Evolutionary conservation across 2,329 filamentous ascomycete species (phyloP).

Genomic region (Elsinoe batatas): DNA sequence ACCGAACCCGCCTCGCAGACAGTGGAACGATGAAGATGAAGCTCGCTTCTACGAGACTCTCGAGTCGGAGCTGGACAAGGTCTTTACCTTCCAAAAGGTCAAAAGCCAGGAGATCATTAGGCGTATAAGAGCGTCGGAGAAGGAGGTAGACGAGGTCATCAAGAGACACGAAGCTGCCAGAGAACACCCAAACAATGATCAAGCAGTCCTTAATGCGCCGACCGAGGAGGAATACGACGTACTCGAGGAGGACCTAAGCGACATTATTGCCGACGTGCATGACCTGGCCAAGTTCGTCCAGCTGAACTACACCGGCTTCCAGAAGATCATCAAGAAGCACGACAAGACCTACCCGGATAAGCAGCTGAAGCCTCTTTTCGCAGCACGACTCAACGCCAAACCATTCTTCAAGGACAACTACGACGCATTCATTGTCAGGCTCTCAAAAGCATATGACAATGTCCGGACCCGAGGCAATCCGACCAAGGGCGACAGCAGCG

Average conservation of each 20-base stretch:
- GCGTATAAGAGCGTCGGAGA: slow-evolving; percentile 76
- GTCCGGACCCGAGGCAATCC: slow-evolving; percentile 90
- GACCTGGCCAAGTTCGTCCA: slow-evolving; percentile 97
- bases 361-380: slow-evolving; percentile 91
- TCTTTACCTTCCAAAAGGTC: slow-evolving; percentile 93
- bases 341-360: slow-evolving; percentile 52
- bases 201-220: slow-evolving; percentile 38
- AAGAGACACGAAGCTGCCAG: slow-evolving; percentile 46
- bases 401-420: slow-evolving; percentile 99
- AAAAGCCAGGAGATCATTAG: slow-evolving; percentile 94
- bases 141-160: slow-evolving; percentile 82
- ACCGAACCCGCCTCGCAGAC: slow-evolving; percentile 36
- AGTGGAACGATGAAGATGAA: slow-evolving; percentile 90
- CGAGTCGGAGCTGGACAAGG: slow-evolving; percentile 90
- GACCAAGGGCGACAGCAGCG: slow-evolving; percentile 80
- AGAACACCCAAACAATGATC: slow-evolving; percentile 24
- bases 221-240: slow-evolving; percentile 89
- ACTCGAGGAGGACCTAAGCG: slow-evolving; percentile 87
- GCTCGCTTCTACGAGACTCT: slow-evolving; percentile 76
- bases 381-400: slow-evolving; percentile 84
- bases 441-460: slow-evolving; percentile 90
- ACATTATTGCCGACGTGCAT: slow-evolving; percentile 97
- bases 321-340: slow-evolving; percentile 99
- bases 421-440: slow-evolving; percentile 85
- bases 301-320: slow-evolving; percentile 96